Conservation (phyloP, 106 monocot genomes). For the Allium fistulosum region DNA sequence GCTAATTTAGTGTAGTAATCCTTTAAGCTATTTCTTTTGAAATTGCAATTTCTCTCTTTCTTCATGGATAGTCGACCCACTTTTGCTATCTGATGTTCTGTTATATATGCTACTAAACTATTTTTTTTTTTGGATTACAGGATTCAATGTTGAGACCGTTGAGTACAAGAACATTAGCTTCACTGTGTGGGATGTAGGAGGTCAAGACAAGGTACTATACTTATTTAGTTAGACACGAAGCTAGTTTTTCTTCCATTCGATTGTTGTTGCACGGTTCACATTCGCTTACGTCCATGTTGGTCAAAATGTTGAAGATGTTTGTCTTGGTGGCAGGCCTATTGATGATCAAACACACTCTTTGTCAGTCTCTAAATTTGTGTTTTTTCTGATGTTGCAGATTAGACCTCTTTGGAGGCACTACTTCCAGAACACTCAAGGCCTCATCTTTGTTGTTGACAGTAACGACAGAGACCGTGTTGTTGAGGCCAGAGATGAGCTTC, state of each 20-base stretch:
- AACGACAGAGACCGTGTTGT: slow-evolving; percentile 23
- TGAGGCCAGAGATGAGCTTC: slow-evolving; percentile 20
- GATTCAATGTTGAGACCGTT: slow-evolving; percentile 27
- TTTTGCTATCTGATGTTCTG: no score
- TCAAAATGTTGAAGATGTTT: no score
- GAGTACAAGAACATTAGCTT: slow-evolving; percentile 30
- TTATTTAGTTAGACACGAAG: neutral
- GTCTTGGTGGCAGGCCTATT: no score
- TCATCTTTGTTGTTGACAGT: slow-evolving; percentile 24
- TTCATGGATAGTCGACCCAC: no score
- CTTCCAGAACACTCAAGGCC: slow-evolving; percentile 26
- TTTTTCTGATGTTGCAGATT: slow-evolving; percentile 9
- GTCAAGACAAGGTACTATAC: slow-evolving; percentile 19
- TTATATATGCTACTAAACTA: neutral
- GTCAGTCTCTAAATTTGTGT: no score
- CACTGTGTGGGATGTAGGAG: slow-evolving; percentile 25
- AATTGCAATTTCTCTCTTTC: no score
- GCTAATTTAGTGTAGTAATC: neutral
- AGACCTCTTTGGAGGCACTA: slow-evolving; percentile 26
- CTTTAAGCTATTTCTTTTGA: neutral
- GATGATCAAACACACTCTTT: no score
- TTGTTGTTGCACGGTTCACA: no score
- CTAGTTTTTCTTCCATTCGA: neutral
- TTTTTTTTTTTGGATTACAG: slow-evolving; percentile 1
- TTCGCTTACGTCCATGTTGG: no score